Conservation (phyloP, 1,284 basidiomycete genomes). For the Ceratobasidium sp. region DNA sequence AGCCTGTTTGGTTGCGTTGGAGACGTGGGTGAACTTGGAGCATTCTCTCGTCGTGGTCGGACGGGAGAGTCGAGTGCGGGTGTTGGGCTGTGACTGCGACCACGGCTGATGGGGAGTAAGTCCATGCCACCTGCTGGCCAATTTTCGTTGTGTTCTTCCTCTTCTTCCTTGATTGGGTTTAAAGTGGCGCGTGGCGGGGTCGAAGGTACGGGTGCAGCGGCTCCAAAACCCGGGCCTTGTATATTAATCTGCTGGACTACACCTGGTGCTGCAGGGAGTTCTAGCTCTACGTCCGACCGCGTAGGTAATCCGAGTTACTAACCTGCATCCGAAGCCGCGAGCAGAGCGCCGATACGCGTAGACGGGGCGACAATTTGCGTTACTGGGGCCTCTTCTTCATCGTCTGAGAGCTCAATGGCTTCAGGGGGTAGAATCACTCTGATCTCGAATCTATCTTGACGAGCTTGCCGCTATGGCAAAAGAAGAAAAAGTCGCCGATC, state of each 20-base stretch:
- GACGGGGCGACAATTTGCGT: constrained; percentile 12
- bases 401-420: constrained; percentile 20
- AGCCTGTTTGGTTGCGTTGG: background rate
- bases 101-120: constrained; percentile 16
- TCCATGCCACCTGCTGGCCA: background rate
- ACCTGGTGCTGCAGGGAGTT: background rate
- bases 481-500: background rate
- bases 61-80: constrained; percentile 29
- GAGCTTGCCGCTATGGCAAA: constrained; percentile 5
- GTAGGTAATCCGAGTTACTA: background rate
- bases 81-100: constrained; percentile 24
- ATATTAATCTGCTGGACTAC: background rate
- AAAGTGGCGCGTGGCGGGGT: background rate
- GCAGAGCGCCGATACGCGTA: constrained; percentile 34
- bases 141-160: background rate
- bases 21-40: background rate
- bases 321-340: background rate
- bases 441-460: constrained; percentile 3
- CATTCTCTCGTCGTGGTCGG: constrained; percentile 9
- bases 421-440: constrained; percentile 34
- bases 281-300: background rate
- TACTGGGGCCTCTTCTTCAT: constrained; percentile 24
- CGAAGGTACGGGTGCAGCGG: background rate
- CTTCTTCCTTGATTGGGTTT: constrained; percentile 18
- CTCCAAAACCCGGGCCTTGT: background rate